A percentile compares a stretch with the other conserved stretches of the same genome.
Conservation (phyloP, 108 stramenopile genomes). For the Cyclostephanos tholiformis region DNA sequence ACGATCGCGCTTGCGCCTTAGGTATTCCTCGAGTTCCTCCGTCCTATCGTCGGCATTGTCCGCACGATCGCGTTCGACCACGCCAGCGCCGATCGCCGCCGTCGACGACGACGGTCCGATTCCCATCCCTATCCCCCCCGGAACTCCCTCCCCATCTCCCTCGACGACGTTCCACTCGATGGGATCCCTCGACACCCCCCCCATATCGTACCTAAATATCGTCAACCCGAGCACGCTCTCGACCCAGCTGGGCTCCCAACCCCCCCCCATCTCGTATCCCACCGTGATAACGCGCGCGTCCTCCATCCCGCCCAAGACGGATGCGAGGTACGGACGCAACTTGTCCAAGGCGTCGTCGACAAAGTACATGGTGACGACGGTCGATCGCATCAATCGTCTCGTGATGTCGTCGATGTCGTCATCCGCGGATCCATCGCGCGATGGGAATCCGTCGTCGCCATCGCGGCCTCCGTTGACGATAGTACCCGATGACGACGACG, state of each 20-base stretch:
- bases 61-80: background rate
- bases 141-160: background rate
- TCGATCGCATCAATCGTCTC: slow-evolving; percentile 40
- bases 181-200: slow-evolving; percentile 37
- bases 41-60: background rate
- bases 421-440: background rate
- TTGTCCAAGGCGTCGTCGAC: slow-evolving; percentile 65
- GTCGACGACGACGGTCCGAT: too few relatives aligned
- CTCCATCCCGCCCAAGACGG: slow-evolving; percentile 47
- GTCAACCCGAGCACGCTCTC: slow-evolving; percentile 79
- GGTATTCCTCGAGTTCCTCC: background rate
- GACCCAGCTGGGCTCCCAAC: slow-evolving; percentile 68
- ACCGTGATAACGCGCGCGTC: slow-evolving; percentile 64
- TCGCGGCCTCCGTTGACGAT: background rate
- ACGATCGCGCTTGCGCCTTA: slow-evolving; percentile 11
- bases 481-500: background rate
- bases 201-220: slow-evolving; percentile 79
- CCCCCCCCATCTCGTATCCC: slow-evolving; percentile 74
- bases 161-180: slow-evolving; percentile 32
- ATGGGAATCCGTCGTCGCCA: slow-evolving; percentile 6
- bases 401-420: slow-evolving; percentile 30
- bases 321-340: slow-evolving; percentile 67
- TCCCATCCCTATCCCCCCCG: background rate
- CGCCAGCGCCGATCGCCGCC: background rate
- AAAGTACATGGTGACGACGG: slow-evolving; percentile 87